Conservation (phyloP, 371 early-diverging fungal species). For the Mortierella sp. region DNA sequence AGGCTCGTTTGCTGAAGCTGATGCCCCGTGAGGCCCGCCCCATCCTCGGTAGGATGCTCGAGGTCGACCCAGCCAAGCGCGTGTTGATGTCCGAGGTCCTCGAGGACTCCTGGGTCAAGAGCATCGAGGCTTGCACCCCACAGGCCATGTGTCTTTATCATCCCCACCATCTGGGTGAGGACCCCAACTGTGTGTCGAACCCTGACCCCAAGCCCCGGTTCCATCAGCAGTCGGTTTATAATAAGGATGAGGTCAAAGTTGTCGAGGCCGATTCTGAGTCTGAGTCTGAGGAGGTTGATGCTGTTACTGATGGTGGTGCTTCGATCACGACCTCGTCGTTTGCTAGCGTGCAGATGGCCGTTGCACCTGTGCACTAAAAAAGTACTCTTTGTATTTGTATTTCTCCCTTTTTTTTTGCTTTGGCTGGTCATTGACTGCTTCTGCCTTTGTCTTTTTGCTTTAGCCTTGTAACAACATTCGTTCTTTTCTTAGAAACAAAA, state of each 20-base stretch:
- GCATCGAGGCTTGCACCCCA: conserved; percentile 63
- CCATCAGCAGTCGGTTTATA: conserved; percentile 3
- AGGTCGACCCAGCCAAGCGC: conserved; percentile 64
- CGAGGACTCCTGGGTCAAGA: conserved; percentile 66
- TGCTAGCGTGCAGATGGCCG: conserved; percentile 16
- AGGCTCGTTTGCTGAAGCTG: conserved; percentile 60
- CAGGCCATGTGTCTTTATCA: conserved; percentile 55
- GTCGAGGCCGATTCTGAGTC: conserved; percentile 1
- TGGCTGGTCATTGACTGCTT: too few relatives aligned
- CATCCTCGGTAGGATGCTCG: conserved; percentile 62
- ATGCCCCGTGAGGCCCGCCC: conserved; percentile 62
- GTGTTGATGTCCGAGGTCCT: conserved; percentile 62
- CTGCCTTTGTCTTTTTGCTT: neutral
- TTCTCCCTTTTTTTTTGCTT: neutral
- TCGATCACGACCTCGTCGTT: conserved; percentile 2
- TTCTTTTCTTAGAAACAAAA: neutral
- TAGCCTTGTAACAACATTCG: neutral
- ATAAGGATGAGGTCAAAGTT: conserved; percentile 9
- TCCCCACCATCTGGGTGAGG: conserved; percentile 60
- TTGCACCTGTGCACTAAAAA: conserved; percentile 19
- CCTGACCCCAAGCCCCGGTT: conserved; percentile 30
- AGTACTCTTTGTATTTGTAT: neutral
- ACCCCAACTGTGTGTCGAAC: conserved; percentile 24
- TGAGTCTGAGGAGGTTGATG: conserved; percentile 1
- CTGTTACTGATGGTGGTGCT: too few relatives aligned